Conservation (phyloP, 345 rosid genomes). For the Sisymbrium altissimum region DNA sequence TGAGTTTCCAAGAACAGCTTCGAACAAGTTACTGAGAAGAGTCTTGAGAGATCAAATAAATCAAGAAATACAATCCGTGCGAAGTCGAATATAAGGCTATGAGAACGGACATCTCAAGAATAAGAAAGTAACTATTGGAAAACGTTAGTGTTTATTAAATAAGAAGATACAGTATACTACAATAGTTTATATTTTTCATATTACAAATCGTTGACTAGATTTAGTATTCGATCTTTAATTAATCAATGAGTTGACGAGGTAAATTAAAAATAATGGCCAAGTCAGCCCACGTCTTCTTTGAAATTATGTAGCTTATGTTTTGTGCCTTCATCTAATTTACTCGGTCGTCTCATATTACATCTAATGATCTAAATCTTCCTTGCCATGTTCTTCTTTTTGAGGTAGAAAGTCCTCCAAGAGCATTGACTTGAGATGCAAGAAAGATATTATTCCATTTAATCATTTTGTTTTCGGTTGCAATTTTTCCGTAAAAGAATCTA, state of each 20-base stretch:
- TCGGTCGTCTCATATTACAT: neutral
- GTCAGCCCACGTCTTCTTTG: neutral
- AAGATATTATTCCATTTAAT: neutral
- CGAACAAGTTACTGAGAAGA: conserved; percentile 77
- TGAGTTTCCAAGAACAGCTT: conserved; percentile 81
- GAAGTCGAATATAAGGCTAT: conserved; percentile 43
- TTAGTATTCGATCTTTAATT: neutral
- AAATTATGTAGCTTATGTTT: neutral
- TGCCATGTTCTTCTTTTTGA: neutral
- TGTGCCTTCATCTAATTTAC: neutral
- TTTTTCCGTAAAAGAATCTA: neutral
- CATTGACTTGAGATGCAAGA: neutral
- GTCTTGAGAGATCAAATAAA: conserved; percentile 61
- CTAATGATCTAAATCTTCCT: neutral
- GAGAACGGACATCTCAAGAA: neutral
- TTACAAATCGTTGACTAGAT: neutral
- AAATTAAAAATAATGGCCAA: neutral
- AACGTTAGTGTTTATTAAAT: neutral
- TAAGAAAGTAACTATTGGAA: neutral
- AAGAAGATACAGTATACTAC: too few species aligned
- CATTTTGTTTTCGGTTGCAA: neutral
- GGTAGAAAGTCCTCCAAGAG: neutral
- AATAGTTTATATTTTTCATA: too few species aligned
- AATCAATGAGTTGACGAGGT: neutral
- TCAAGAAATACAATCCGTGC: conserved; percentile 43